Base-by-base conservation (phyloP, 1,284 basidiomycete genomes). In the Testicularia cyperi region DNA sequence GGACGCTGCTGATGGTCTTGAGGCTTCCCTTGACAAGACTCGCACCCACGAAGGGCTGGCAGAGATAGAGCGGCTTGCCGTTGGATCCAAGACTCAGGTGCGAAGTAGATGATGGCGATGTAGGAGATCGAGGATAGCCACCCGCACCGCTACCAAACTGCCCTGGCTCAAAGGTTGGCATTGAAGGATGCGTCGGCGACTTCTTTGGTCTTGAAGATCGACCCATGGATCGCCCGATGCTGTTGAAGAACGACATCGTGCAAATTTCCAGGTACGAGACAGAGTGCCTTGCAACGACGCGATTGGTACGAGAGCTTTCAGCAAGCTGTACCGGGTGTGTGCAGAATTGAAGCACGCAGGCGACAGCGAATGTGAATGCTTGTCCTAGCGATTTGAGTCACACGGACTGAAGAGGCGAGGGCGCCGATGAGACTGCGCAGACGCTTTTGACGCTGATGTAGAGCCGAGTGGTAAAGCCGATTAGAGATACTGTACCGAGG, bases 21-120 rank as follows among this genome's bases (percentile, higher is more conserved):
- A 97, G 96, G 76, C 91, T 94, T 14, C 94, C 94, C 78, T 96
- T 97, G 63, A 99, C 92, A 22, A 99, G 82, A 1, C 94, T 91
- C 1, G 92, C 90, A 72, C 96, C 92, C 41, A 94, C 91, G 74
- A 99, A 98, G 37, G 74, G 74, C 30, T 70, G 65, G 42, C 74
- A 76, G n/a, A 76, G 58, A 52, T 74, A 76, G 37, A 76, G 58
- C 14, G 74, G 67, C 36, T 72, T 76, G 21, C 49, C 57, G 38
- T 43, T 56, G 8, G 45, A 40, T 3, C 61, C 54, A 23, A 51
- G 29, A 1, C 37, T 39, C n/a, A 47, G 34, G 1, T 27, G n/a
- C 13, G 38, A 26, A 14, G 26, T 16, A 8, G 44, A 32, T 14
- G 45, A 39, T n/a, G 53, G 53, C 2, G 54, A 54, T 16, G 38